These are phyloP conservation scores for Fusarium sp. DNA, from an alignment of 2,329 filamentous ascomycete species.

Conservation along the genomic window DNA sequence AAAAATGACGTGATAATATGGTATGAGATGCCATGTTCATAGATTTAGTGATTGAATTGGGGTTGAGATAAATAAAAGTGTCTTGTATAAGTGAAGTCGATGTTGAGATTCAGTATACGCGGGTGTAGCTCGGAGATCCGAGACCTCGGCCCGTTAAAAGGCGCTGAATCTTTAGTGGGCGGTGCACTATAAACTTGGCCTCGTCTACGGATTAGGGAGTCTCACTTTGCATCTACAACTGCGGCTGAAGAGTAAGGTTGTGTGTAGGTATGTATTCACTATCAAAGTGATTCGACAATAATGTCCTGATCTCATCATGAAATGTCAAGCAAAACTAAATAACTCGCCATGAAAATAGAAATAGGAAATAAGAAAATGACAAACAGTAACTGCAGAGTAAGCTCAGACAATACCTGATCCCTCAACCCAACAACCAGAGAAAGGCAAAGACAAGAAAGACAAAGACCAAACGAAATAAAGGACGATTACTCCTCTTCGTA, in stretches of 20 bases:
- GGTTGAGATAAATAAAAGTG: not conserved
- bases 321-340: not conserved
- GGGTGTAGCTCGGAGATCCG: conserved; percentile 24
- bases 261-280: not conserved
- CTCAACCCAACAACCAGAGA: not conserved
- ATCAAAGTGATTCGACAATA: not conserved
- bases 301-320: not conserved
- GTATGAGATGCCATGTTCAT: conserved; percentile 3
- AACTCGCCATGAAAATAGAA: not conserved
- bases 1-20: conserved; percentile 12
- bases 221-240: not conserved
- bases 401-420: not conserved
- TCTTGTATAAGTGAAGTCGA: not conserved
- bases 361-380: not conserved
- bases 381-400: not conserved
- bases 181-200: conserved; percentile 13
- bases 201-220: not conserved
- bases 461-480: not conserved
- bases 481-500: conserved; percentile 12
- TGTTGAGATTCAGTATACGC: not conserved
- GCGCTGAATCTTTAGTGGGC: conserved; percentile 20
- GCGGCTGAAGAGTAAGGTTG: not conserved
- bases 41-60: too few relatives aligned
- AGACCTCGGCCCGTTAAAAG: conserved; percentile 1
- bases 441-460: not conserved